Base-by-base conservation (phyloP, 352 stramenopile species). In the Pythium coloratum region DNA sequence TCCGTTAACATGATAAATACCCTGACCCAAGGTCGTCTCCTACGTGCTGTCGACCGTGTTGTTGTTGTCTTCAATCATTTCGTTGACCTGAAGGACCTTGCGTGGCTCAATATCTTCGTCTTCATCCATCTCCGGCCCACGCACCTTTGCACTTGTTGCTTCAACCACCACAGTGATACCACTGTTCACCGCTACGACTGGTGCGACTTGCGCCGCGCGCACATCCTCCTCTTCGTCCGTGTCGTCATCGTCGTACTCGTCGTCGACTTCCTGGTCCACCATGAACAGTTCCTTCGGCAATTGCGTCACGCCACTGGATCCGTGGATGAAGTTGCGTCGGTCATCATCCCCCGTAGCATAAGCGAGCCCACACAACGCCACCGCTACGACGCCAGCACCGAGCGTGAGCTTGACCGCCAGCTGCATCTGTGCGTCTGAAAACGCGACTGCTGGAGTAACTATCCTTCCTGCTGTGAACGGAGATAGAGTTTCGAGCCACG, bases 181-280 rank as follows among this genome's bases (percentile, higher is more conserved):
- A 26, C 46, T 32, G 20, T 6, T 6, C 20, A 32, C 8, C 20
- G 28, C 28, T 4, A 32, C 20, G 18, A 16, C 46, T 24, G 56
- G 56, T 2, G 30, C 46, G 33, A 60, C 46, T 46, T 18, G 64
- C 4, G 28, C 32, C 18, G 26, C 14, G 24, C 59, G 47, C 10
- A 42, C 47, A 38, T 38, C 36, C 26, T 65, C 64, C 36, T 70
- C 64, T 9, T 64, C 64, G 56, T 70, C 64, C 28, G 64, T 70
- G 47, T 70, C 64, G 16, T 53, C 46, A 28, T 70, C 64, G 16
- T 53, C 46, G 50, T 64, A 64, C 0, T 70, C 64, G 47, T 66
- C 64, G 18, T 66, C 64, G 4, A 66, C 50, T 14, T 71, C 57
- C 3, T 8, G 28, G 33, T 66, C 64, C n/a, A 71, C 51, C 2